Percentiles rank a stretch among this genome's conserved stretches.
These are phyloP conservation scores for Smittium culicis DNA, from an alignment of 371 early-diverging fungal species.

Conservation along the genomic window DNA sequence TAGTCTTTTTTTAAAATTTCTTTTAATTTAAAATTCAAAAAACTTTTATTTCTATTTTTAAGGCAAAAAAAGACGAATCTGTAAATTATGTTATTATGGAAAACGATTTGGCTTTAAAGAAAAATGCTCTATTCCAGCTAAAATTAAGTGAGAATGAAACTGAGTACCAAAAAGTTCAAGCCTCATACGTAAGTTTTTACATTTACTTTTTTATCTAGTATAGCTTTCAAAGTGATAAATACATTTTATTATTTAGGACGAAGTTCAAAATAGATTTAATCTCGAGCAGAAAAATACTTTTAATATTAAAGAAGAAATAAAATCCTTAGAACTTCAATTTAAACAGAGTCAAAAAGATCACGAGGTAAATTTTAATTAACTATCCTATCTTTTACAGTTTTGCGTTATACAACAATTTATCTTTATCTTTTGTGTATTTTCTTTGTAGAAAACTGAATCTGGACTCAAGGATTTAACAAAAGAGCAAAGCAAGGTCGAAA, in stretches of 20 bases:
- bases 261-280: conserved; percentile 47
- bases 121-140: conserved; percentile 63
- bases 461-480: conserved; percentile 39
- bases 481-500: conserved; percentile 57
- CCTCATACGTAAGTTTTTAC: not conserved
- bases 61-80: conserved; percentile 59
- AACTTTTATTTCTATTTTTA: too few species aligned
- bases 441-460: conserved; percentile 35
- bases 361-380: conserved; percentile 30
- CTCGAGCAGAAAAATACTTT: conserved; percentile 41
- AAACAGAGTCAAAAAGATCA: conserved; percentile 40
- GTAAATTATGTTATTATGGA: conserved; percentile 63
- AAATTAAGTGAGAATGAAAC: conserved; percentile 20
- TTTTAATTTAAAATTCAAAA: too few species aligned
- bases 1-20: too few species aligned
- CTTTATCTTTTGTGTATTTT: not conserved
- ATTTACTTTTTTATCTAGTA: too few species aligned
- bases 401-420: not conserved
- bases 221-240: too few species aligned
- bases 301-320: conserved; percentile 15
- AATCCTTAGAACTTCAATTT: conserved; percentile 15
- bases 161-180: not conserved
- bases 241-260: conserved; percentile 26
- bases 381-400: not conserved
- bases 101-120: conserved; percentile 55